A percentile compares a stretch with the other conserved stretches of the same genome.
Conservation (phyloP, 495 filamentous ascomycete species). For the Neurospora cerealis region DNA sequence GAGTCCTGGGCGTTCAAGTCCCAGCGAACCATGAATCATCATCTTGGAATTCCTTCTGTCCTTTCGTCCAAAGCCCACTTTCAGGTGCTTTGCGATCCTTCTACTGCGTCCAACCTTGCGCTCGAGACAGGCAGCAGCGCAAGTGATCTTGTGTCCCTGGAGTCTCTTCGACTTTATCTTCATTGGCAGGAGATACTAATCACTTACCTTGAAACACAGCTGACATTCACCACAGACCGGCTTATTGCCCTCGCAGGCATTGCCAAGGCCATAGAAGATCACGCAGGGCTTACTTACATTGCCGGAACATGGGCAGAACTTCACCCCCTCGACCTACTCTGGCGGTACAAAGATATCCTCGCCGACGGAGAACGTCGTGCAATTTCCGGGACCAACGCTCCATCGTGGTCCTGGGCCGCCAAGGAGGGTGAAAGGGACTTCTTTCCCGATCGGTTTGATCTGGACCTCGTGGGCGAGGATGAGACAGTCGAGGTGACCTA, state of each 20-base stretch:
- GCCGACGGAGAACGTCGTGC: background rate
- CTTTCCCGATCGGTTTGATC: background rate
- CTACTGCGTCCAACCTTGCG: background rate
- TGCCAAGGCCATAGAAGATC: conserved; percentile 5
- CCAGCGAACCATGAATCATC: background rate
- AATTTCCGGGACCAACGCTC: background rate
- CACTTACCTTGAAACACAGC: background rate
- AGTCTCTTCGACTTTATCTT: background rate
- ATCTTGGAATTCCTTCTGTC: background rate
- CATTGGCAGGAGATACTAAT: background rate
- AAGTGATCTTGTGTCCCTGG: background rate
- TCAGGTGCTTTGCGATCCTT: background rate
- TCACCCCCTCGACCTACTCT: conserved; percentile 1
- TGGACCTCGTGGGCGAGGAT: background rate
- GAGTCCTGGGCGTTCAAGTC: background rate
- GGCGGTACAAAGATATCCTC: background rate
- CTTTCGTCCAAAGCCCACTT: background rate
- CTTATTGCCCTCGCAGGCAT: conserved; percentile 15
- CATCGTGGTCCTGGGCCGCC: background rate
- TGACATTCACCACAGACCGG: conserved; percentile 10
- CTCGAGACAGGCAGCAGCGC: background rate
- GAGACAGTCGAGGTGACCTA: background rate
- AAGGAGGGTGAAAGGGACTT: background rate
- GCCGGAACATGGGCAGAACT: conserved; percentile 13
- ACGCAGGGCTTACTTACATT: conserved; percentile 5